Base-by-base conservation (phyloP, 106 monocot genomes). In the Iris macrosiphon region DNA sequence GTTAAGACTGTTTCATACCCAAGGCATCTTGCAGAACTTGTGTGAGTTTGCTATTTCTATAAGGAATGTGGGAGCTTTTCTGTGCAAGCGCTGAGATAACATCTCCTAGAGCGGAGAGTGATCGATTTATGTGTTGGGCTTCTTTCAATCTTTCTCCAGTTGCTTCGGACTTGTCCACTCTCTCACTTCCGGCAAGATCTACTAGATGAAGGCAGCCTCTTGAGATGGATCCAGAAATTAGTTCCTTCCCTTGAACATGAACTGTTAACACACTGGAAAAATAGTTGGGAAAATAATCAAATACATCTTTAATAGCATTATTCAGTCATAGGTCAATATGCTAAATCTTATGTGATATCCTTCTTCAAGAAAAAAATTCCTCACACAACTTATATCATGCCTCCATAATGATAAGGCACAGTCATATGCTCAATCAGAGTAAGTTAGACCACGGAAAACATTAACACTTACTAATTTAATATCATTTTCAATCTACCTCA, bases 101-200 rank as follows among this genome's bases (percentile, higher is more conserved):
- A 60, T 84, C 79, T 27, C 74, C 78, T 31, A 84, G 64, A 42
- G 75, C 79, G 16, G 85, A 79, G 12, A 85, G 69, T 52, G 85
- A 80, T 40, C 71, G 60, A 59, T 85, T 85, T 42, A 85, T 80
- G 42, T 80, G 61, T 45, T 85, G 75, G 21, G 85, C 76, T 37
- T 85, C 85, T 29, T 57, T 85, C 23, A 80, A 50, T 65, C 85
- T 67, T 21, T 85, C 85, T 61, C 85, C 80, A 29, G 69, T 72
- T 46, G 64, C 84, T 63, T 79, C 72, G 12, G 79, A 84, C 58
- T 74, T 70, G 17, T 84, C 66, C 7, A 85, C 71, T 29, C 85
- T 72, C 51, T 85, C 80, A 73, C 85, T 80, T 61, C 80, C 85
- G 19, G 85, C 85, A 20, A 85, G 79, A 76, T 80, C 85, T 18